phyloP scores from a whole-genome alignment of 176 grass and related monocot genomes.

The Lolium multiflorum region DNA sequence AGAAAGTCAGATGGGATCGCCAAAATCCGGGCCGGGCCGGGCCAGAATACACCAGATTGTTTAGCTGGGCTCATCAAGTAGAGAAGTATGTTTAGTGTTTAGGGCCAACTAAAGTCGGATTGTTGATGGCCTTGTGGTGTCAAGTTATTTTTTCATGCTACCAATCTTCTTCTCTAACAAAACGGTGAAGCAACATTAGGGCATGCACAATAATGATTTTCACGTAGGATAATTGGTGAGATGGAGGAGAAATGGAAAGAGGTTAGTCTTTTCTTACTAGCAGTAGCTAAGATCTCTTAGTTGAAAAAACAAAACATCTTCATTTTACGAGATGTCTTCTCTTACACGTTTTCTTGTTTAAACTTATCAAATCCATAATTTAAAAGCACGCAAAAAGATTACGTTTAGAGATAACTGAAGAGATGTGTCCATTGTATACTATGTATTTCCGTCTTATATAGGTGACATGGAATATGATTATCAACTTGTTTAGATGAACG shows the following conservation, averaged over 20 bases:
- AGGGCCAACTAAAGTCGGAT: background rate
- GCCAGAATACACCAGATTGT: background rate
- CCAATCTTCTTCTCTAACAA: background rate
- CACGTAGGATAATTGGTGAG: background rate
- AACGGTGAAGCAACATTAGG: background rate
- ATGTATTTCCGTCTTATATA: background rate
- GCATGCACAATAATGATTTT: background rate
- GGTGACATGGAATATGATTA: background rate
- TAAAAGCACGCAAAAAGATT: background rate
- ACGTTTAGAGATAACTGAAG: background rate
- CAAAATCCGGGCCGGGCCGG: background rate
- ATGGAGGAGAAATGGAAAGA: background rate
- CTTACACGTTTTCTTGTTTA: background rate
- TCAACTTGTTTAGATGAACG: background rate
- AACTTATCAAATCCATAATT: background rate
- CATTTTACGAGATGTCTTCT: background rate
- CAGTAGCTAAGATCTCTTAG: background rate
- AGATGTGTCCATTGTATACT: background rate
- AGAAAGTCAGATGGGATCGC: constrained; percentile 25
- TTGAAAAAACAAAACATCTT: background rate
- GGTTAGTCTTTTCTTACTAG: background rate
- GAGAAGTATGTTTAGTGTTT: background rate
- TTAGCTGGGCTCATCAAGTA: background rate
- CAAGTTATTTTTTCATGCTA: background rate
- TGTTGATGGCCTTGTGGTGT: background rate